phyloP scores from a whole-genome alignment of 805 yeast genomes.

The Wickerhamomyces sydowiorum region DNA sequence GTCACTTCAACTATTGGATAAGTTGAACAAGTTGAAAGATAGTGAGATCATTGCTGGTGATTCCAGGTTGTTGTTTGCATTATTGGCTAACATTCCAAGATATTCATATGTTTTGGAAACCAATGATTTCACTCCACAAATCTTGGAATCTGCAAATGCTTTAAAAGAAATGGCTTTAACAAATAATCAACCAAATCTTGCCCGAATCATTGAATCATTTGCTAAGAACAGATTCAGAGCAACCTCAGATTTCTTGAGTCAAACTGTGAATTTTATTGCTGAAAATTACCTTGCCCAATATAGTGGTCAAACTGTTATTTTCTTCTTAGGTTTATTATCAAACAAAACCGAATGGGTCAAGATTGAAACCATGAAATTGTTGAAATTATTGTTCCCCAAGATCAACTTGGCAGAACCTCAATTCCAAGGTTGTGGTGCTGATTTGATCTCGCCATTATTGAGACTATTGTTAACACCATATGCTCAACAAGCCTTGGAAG shows the following conservation, averaged over 20 bases:
- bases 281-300: conserved; percentile 65
- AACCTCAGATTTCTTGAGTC: conserved; percentile 84
- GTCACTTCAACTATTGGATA: conserved; percentile 66
- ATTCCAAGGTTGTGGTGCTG: conserved; percentile 90
- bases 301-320: conserved; percentile 69
- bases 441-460: conserved; percentile 82
- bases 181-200: conserved; percentile 49
- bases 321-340: conserved; percentile 71
- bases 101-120: conserved; percentile 75
- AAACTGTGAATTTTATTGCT: conserved; percentile 67
- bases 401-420: conserved; percentile 74
- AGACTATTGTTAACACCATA: conserved; percentile 75
- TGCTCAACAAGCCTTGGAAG: conserved; percentile 86
- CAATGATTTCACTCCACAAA: conserved; percentile 43
- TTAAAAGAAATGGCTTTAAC: conserved; percentile 57
- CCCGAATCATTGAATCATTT: conserved; percentile 71
- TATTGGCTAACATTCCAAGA: conserved; percentile 78
- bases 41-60: conserved; percentile 75
- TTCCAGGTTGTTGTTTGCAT: conserved; percentile 61
- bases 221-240: conserved; percentile 78
- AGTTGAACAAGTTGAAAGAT: conserved; percentile 57
- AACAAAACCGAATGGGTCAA: conserved; percentile 79
- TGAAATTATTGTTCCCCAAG: conserved; percentile 69
- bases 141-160: conserved; percentile 46
- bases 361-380: conserved; percentile 67